Base-by-base conservation (phyloP, 768 basidiomycete species). In the Tricholoma furcatifolium region DNA sequence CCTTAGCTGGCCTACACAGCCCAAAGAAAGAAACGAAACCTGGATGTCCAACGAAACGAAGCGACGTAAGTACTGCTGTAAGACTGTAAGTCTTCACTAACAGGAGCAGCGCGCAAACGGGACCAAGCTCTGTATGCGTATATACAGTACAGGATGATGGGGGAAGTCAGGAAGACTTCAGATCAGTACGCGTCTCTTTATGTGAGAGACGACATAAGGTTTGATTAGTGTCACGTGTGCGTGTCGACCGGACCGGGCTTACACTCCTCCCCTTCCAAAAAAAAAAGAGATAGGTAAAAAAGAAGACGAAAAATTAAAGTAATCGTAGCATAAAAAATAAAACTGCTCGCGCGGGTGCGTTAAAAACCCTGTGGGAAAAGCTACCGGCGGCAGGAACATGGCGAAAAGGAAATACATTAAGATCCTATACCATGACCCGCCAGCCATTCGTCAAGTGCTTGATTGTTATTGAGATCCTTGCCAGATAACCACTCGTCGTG, bases 401-500 rank as follows among this genome's bases (percentile, higher is more conserved):
- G n/a, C n/a, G n/a, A n/a, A n/a, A n/a, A n/a, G n/a, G n/a, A n/a
- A n/a, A n/a, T n/a, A n/a, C n/a, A n/a, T n/a, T n/a, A 21, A 30
- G 20, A 11, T 27, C 50, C 35, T n/a, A 36, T 8, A 10, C 27
- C 54, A 32, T 41, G 21, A 20, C 38, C 54, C 36, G 46, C 40
- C 41, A 51, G 18, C 61, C 63, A 60, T 2, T 18, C n/a, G 40
- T 65, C 59, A 6, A 67, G 40, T 0, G 54, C 60, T 11, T 47
- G 53, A 15, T 50, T 58, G 15, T 71, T 58, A 8, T 61, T 35
- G 0, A 72, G 46, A 34, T 64, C 55, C 1, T 12, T 6, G 4
- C 58, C 48, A 0, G 65, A 51, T 4, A 71, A 47, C 70, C 68
- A 74, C 3, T 36, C 15, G 43, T 72, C 58, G 15, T 65, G 36